Conservation (phyloP, 805 yeast species). For the fission yeast (Schizosaccharomyces pombe) region ASM294v3 CU329670.1:5331001-5331500, state of each 20-base stretch:
- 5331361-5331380: constrained; percentile 3
- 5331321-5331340: not conserved
- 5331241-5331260: constrained; percentile 86
- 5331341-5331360: not conserved
- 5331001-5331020: constrained; percentile 68
- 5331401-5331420: constrained; percentile 68
- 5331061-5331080: constrained; percentile 91
- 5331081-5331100: constrained; percentile 93
- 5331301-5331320: constrained; percentile 51
- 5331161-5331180: constrained; percentile 20
- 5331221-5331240: constrained; percentile 73
- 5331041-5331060: constrained; percentile 75
- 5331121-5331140: constrained; percentile 79
- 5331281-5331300: constrained; percentile 78
- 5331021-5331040: constrained; percentile 86
- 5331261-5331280: constrained; percentile 90
- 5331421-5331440: constrained; percentile 82
- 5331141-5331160: constrained; percentile 76
- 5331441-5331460: constrained; percentile 76
- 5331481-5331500: constrained; percentile 39
- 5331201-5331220: constrained; percentile 13
- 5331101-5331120: constrained; percentile 85
- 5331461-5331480: constrained; percentile 65
- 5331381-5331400: constrained; percentile 59
- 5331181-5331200: not conserved